These are phyloP conservation scores for Pistacia atlantica DNA, from an alignment of 345 rosid genomes.

Conservation along the genomic window DNA sequence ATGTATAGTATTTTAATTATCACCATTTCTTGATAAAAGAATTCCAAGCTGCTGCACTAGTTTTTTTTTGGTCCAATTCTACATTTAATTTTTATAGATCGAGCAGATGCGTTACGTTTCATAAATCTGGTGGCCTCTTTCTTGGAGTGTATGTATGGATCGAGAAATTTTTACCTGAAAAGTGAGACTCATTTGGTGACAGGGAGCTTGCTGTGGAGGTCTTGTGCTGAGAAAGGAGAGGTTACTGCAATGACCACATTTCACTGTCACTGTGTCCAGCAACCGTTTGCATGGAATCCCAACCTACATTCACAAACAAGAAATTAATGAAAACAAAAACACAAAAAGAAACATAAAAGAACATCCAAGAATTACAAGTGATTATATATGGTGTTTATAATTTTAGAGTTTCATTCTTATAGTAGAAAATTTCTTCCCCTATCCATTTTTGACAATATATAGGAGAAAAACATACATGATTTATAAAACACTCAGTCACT, in stretches of 20 bases:
- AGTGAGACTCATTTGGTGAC: slow-evolving; percentile 61
- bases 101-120: no score
- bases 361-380: neutral
- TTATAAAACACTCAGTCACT: neutral
- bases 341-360: neutral
- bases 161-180: slow-evolving; percentile 52
- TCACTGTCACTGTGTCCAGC: slow-evolving; percentile 95
- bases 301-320: slow-evolving; percentile 48
- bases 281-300: slow-evolving; percentile 88
- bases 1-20: no score
- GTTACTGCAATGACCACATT: slow-evolving; percentile 96
- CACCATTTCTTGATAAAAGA: no score
- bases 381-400: no score
- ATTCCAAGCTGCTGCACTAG: no score
- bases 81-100: no score
- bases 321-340: neutral
- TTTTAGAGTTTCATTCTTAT: no score
- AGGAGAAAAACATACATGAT: neutral
- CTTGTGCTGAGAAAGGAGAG: slow-evolving; percentile 88
- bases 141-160: neutral
- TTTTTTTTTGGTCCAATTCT: no score
- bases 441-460: no score
- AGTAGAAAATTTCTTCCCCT: no score
- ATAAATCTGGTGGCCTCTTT: neutral
- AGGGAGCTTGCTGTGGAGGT: slow-evolving; percentile 69